Conservation (phyloP, 2,329 filamentous ascomycete species). For the Microsporum canis region DNA sequence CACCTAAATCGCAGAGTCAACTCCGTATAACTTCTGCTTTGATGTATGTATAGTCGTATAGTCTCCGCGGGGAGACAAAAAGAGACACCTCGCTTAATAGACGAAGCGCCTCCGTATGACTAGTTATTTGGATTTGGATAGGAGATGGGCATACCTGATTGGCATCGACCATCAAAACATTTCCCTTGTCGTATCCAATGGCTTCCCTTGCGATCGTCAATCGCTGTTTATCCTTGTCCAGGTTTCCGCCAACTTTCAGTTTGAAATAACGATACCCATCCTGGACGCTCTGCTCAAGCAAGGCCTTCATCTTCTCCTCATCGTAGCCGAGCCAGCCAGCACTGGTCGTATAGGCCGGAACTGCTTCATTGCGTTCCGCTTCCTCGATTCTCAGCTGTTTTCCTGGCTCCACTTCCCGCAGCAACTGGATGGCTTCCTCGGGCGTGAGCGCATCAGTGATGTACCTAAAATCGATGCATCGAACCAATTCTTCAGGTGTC, state of each 20-base stretch:
- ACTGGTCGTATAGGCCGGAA: conserved; percentile 82
- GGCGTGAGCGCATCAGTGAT: conserved; percentile 88
- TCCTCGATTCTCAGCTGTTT: conserved; percentile 64
- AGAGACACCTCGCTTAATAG: neutral
- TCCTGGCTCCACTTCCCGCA: conserved; percentile 53
- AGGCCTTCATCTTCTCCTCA: conserved; percentile 69
- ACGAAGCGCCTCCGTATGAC: neutral
- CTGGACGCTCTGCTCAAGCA: conserved; percentile 61
- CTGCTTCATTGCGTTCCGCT: conserved; percentile 60
- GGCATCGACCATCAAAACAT: conserved; percentile 83
- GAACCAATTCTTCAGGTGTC: conserved; percentile 74
- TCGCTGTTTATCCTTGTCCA: conserved; percentile 60
- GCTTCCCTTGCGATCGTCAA: conserved; percentile 64
- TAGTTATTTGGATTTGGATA: neutral
- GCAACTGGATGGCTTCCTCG: conserved; percentile 63
- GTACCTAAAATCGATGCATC: conserved; percentile 87
- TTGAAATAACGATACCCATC: conserved; percentile 81
- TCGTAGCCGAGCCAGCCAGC: conserved; percentile 88
- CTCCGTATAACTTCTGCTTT: no score
- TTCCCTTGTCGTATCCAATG: conserved; percentile 70
- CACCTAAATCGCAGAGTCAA: conserved; percentile 33
- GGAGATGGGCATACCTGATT: conserved; percentile 53
- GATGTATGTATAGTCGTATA: neutral
- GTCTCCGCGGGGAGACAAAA: neutral
- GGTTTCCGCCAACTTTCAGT: conserved; percentile 68